Evolutionary conservation across 352 stramenopile genomes (phyloP).

Genomic region (Thraustochytrium sp.): DNA sequence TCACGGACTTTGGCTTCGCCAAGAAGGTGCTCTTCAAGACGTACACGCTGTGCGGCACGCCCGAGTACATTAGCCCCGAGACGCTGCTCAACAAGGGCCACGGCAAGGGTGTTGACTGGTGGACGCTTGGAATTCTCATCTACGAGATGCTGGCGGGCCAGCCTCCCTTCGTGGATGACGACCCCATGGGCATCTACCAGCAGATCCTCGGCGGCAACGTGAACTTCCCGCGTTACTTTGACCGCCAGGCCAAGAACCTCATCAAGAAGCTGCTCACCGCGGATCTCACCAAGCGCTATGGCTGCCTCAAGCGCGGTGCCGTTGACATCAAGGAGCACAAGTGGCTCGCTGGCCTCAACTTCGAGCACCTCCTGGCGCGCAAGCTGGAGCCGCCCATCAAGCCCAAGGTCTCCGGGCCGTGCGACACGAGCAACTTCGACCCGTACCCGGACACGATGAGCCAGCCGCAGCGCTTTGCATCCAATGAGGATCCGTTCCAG

Average conservation of each 20-base stretch:
- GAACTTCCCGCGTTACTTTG: slow-evolving; percentile 88
- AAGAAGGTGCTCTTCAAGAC: slow-evolving; percentile 91
- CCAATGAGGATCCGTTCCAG: slow-evolving; percentile 81
- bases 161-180: slow-evolving; percentile 89
- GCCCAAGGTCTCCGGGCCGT: slow-evolving; percentile 74
- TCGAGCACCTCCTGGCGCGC: slow-evolving; percentile 72
- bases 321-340: slow-evolving; percentile 94
- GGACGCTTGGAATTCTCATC: slow-evolving; percentile 91
- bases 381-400: slow-evolving; percentile 71
- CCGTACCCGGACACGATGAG: slow-evolving; percentile 86
- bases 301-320: slow-evolving; percentile 88
- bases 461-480: slow-evolving; percentile 74
- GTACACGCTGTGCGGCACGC: slow-evolving; percentile 72
- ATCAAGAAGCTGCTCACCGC: slow-evolving; percentile 91
- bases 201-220: slow-evolving; percentile 86
- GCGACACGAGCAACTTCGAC: slow-evolving; percentile 94
- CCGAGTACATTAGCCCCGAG: slow-evolving; percentile 76
- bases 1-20: slow-evolving; percentile 74
- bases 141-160: slow-evolving; percentile 95
- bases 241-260: slow-evolving; percentile 86
- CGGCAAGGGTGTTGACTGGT: slow-evolving; percentile 83
- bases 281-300: slow-evolving; percentile 92
- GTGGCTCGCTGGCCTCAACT: slow-evolving; percentile 86
- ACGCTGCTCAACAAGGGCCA: slow-evolving; percentile 67
- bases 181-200: slow-evolving; percentile 92